Base-by-base conservation (phyloP, 2,329 filamentous ascomycete genomes). In the Penicillium sp. region DNA sequence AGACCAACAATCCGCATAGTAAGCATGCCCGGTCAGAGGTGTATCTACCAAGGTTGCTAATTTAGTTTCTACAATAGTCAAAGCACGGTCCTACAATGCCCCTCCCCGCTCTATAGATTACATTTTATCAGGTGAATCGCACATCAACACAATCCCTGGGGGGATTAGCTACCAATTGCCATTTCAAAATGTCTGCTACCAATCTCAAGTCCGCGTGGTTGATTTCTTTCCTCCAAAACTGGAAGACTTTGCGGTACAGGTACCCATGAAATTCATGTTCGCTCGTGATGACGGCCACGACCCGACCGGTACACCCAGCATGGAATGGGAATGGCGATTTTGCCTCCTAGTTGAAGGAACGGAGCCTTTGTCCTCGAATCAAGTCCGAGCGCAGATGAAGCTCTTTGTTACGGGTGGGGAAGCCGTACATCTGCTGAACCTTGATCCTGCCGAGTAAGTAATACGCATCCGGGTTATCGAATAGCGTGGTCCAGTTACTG, bases 291-390 rank as follows among this genome's bases (percentile, higher is more conserved):
- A 74, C 7, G 70, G 70, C 42, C 70, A 74, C 5, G 74, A 74
- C 16, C 68, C 71, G 22, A 70, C 74, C 6, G 55, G 65, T n/a
- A 58, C 62, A 11, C 61, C 58, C 10, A 58, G 64, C 30, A 67
- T 52, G 30, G 70, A 74, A 7, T 97, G 92, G 90, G 87, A 95
- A 74, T 97, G 93, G 93, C 84, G 85, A 14, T 97, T 97, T 75
- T 86, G 85, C 25, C 82, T 98, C 26, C 82, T 90, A 13, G 84
- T 97, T 1, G 90, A 96, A 75, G 65, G 65, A 22, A 91, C 93
- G 65, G 87, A 85, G 0, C 74, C 78, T 35, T 71, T 78, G 4
- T 73, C 69, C 46, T 64, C 67, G 35, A 66, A 70, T n/a, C 68
- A 73, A 37, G 68, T 74, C 14, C 83, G 79, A 14, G 72, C 82